A percentile compares a stretch with the other conserved stretches of the same genome.
Conservation (phyloP, 2,329 filamentous ascomycete genomes). For the Xylariales sp. region DNA sequence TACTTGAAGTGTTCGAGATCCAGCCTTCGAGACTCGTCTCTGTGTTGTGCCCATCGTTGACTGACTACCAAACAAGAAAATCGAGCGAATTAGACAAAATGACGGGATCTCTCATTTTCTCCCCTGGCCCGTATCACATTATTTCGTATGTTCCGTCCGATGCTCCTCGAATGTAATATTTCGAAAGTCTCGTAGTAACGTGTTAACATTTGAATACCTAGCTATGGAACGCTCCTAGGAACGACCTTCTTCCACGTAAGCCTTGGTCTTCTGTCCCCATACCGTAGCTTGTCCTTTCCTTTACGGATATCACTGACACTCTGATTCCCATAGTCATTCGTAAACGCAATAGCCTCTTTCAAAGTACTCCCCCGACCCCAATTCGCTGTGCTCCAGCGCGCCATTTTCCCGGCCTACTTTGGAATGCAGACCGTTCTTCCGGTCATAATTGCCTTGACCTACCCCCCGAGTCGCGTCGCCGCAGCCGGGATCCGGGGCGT, state of each 20-base stretch:
- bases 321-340: slow-evolving; percentile 57
- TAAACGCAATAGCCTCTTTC: slow-evolving; percentile 70
- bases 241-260: slow-evolving; percentile 78
- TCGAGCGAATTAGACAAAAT: too few relatives aligned
- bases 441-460: slow-evolving; percentile 70
- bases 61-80: too few relatives aligned
- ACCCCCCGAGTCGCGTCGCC: slow-evolving; percentile 58
- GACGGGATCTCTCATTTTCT: slow-evolving; percentile 48
- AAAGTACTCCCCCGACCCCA: slow-evolving; percentile 70
- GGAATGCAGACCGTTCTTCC: slow-evolving; percentile 74
- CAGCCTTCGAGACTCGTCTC: too few relatives aligned
- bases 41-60: too few relatives aligned
- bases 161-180: too few relatives aligned
- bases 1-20: too few relatives aligned
- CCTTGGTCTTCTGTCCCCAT: neutral
- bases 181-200: too few relatives aligned
- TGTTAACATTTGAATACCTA: too few relatives aligned
- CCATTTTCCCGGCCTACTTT: slow-evolving; percentile 87
- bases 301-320: neutral
- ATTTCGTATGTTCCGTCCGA: slow-evolving; percentile 56
- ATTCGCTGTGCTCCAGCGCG: slow-evolving; percentile 76
- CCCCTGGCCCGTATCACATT: slow-evolving; percentile 70
- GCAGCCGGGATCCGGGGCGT: slow-evolving; percentile 49
- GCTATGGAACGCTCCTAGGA: slow-evolving; percentile 84
- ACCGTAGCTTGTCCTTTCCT: neutral